Percentiles rank a stretch among this genome's conserved stretches.
phyloP scores from a whole-genome alignment of 805 yeast genomes.

The Scheffersomyces ergatensis region DNA sequence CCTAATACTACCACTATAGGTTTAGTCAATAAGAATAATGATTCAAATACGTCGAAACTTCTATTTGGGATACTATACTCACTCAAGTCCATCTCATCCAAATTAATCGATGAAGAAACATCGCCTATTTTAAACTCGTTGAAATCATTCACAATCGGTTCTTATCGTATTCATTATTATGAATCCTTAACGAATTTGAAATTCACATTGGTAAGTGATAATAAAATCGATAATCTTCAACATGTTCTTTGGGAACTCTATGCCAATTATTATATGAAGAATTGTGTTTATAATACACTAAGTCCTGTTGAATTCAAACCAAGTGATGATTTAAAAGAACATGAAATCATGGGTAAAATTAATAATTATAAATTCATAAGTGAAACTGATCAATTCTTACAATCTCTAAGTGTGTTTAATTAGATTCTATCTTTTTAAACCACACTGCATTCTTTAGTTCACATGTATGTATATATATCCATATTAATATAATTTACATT shows the following conservation, averaged over 20 bases:
- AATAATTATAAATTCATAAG: constrained; percentile 54
- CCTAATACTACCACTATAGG: not conserved
- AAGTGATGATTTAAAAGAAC: not conserved
- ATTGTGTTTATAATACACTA: constrained; percentile 55
- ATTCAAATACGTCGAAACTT: constrained; percentile 72
- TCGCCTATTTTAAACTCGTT: constrained; percentile 28
- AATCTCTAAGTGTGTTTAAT: constrained; percentile 20
- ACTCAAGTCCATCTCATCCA: constrained; percentile 69
- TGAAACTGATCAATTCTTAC: constrained; percentile 49
- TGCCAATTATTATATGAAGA: constrained; percentile 53
- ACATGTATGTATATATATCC: too few species aligned
- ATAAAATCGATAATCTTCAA: constrained; percentile 53
- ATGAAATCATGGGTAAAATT: constrained; percentile 31
- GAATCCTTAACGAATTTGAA: constrained; percentile 80
- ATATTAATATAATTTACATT: too few species aligned
- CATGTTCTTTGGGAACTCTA: constrained; percentile 57
- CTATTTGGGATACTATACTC: constrained; percentile 85
- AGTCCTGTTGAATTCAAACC: constrained; percentile 54
- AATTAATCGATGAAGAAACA: constrained; percentile 24
- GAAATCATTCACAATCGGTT: constrained; percentile 64
- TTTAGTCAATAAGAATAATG: constrained; percentile 47
- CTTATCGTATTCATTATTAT: constrained; percentile 73
- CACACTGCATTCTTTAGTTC: too few species aligned
- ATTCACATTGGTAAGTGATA: constrained; percentile 73
- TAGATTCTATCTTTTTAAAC: too few species aligned